phyloP scores from a whole-genome alignment of 2,329 filamentous ascomycete genomes.

The Onygenales sp. region DNA sequence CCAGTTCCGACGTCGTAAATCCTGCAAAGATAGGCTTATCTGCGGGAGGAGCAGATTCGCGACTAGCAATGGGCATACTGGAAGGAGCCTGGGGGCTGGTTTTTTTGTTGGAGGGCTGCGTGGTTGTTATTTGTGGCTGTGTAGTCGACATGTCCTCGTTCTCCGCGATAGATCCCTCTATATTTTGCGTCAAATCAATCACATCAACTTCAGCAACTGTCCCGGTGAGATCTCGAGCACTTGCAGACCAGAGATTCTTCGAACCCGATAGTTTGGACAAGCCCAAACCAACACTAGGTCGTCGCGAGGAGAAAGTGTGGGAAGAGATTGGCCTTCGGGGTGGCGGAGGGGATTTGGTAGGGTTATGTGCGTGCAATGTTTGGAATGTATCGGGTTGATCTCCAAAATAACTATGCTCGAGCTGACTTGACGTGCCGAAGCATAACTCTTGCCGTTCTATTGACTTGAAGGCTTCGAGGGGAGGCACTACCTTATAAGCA shows the following conservation, averaged over 20 bases:
- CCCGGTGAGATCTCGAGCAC: conserved; percentile 57
- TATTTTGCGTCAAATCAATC: conserved; percentile 47
- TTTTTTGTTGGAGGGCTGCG: too few relatives aligned
- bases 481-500: conserved; percentile 57
- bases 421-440: conserved; percentile 79
- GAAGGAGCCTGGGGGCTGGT: too few relatives aligned
- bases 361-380: conserved; percentile 33
- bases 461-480: conserved; percentile 56
- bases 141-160: too few relatives aligned
- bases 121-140: too few relatives aligned
- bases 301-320: not conserved
- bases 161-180: conserved; percentile 2
- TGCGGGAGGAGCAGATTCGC: not conserved
- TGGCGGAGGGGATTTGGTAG: conserved; percentile 6
- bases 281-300: not conserved
- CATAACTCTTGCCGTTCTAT: conserved; percentile 64
- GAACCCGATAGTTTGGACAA: conserved; percentile 18
- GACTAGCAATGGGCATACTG: too few relatives aligned
- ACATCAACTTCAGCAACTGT: conserved; percentile 54
- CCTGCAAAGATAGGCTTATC: conserved; percentile 49
- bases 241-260: conserved; percentile 58
- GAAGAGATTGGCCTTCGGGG: conserved; percentile 2
- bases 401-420: conserved; percentile 64
- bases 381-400: conserved; percentile 36
- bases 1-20: conserved; percentile 54